Evolutionary conservation across 129 eudicot genomes (phyloP).

Genomic region (Lactuca saligna): DNA sequence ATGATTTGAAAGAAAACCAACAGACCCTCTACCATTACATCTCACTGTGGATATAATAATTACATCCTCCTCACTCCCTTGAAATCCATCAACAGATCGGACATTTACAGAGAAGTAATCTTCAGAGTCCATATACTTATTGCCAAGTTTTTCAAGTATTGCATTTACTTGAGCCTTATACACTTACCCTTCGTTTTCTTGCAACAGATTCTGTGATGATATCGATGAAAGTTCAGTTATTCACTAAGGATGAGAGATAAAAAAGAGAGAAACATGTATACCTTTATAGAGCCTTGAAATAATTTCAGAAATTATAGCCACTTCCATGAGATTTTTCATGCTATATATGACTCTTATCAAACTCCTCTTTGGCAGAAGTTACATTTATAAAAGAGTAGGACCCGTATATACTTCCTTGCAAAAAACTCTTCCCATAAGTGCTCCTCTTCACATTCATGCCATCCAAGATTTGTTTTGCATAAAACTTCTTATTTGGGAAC

Average conservation of each 20-base stretch:
- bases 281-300: conserved; percentile 58
- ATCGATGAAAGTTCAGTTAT: neutral
- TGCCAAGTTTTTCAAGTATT: conserved; percentile 43
- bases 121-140: conserved; percentile 30
- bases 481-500: conserved; percentile 69
- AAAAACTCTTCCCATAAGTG: conserved; percentile 37
- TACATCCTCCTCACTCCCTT: conserved; percentile 72
- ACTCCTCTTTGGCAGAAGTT: conserved; percentile 55
- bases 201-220: conserved; percentile 35
- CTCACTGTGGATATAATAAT: conserved; percentile 74
- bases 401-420: conserved; percentile 50
- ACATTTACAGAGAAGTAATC: conserved; percentile 44
- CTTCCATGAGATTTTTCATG: conserved; percentile 54
- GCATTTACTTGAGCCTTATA: conserved; percentile 71
- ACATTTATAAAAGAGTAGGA: conserved; percentile 71
- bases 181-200: conserved; percentile 41
- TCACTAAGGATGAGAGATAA: neutral
- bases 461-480: conserved; percentile 44
- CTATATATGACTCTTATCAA: conserved; percentile 46
- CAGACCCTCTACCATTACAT: conserved; percentile 52
- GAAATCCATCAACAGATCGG: conserved; percentile 66
- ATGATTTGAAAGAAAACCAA: conserved; percentile 59
- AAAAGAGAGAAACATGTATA: conserved; percentile 8
- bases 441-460: conserved; percentile 46
- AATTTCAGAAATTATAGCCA: conserved; percentile 48